Evolutionary conservation across 1,139 yeast species (phyloP), one percentile per base, ranked within the genome.

Genomic region (Candida sanyaensis): DNA sequence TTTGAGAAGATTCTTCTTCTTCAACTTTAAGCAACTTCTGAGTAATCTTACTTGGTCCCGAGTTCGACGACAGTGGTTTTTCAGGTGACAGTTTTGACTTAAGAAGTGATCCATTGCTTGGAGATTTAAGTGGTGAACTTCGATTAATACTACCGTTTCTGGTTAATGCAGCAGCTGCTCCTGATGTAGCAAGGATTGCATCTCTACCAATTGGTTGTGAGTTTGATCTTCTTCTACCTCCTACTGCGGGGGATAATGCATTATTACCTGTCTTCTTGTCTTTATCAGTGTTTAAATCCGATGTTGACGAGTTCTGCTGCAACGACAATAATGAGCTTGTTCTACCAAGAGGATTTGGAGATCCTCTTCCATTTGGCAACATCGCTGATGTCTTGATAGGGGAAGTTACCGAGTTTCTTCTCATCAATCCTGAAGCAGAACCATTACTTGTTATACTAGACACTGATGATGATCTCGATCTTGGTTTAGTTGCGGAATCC

Each of bases 121-220:
- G 34, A 27, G 52, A 40, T 27, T 37, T 49, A 11, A 37, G 12
- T 2, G 53, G 47, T 9, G 49, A 44, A 1, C 48, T 32, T 12
- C 38, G 45, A 3, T 50, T 31, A 12, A 42, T 31, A 24, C 42
- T 50, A n/a, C 55, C 54, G 12, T 55, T 60, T 13, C 51, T 49
- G 17, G 58, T 58, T 37, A 66, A 53, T 2, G 77, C 77, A 5
- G 70, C 64, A 2, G 75, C 75, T 2, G 77, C 77, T 0, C 71
- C 73, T 1, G 69, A 60, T 10, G 71, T 57, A 1, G 73, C 71
- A 12, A 56, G 47, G 12, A 56, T 30, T 54, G 57, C 29, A 60
- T 58, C 26, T 13, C 42, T 43, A 10, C 45, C 48, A n/a, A 50
- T 46, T n/a, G 78, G 78, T 48, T 71, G 77, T 1, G 78, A 73